These are phyloP conservation scores for Botrytis paeoniae DNA, from an alignment of 2,329 filamentous ascomycete species.

Conservation along the genomic window DNA sequence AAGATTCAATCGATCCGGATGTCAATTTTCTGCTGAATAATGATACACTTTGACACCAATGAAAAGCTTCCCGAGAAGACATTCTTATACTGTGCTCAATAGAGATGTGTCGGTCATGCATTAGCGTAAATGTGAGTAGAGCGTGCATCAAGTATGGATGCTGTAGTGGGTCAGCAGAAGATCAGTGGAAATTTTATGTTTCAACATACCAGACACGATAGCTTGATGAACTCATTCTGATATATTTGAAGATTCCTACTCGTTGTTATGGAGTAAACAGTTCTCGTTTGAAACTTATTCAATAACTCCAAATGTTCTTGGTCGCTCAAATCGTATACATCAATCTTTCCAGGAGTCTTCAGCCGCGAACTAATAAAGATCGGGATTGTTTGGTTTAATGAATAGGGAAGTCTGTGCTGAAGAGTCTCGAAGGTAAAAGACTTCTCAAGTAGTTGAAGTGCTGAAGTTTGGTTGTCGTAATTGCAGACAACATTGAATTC, in stretches of 20 bases:
- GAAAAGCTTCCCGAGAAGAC: conserved; percentile 42
- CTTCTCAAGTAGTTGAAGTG: conserved; percentile 38
- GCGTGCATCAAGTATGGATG: conserved; percentile 48
- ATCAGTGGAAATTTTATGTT: background rate
- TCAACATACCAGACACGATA: conserved; percentile 43
- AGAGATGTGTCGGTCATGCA: conserved; percentile 50
- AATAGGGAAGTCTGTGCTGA: background rate
- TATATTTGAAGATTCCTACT: conserved; percentile 38
- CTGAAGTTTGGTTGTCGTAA: conserved; percentile 40
- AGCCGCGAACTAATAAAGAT: background rate
- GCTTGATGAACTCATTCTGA: conserved; percentile 38
- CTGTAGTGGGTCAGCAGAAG: conserved; percentile 17
- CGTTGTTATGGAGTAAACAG: conserved; percentile 43
- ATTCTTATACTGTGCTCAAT: conserved; percentile 25
- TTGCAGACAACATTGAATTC: conserved; percentile 48
- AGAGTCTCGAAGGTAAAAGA: conserved; percentile 21
- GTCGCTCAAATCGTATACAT: conserved; percentile 20
- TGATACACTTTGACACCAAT: conserved; percentile 47
- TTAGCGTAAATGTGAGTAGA: conserved; percentile 49
- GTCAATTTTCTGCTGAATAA: conserved; percentile 48
- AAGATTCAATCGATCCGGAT: conserved; percentile 34
- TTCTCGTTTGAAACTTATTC: conserved; percentile 44
- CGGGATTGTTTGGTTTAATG: background rate
- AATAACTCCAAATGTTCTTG: conserved; percentile 38
- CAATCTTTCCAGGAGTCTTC: background rate